These are phyloP conservation scores for Pseudogymnoascus sp. DNA, from an alignment of 2,329 filamentous ascomycete genomes.

Conservation along the genomic window DNA sequence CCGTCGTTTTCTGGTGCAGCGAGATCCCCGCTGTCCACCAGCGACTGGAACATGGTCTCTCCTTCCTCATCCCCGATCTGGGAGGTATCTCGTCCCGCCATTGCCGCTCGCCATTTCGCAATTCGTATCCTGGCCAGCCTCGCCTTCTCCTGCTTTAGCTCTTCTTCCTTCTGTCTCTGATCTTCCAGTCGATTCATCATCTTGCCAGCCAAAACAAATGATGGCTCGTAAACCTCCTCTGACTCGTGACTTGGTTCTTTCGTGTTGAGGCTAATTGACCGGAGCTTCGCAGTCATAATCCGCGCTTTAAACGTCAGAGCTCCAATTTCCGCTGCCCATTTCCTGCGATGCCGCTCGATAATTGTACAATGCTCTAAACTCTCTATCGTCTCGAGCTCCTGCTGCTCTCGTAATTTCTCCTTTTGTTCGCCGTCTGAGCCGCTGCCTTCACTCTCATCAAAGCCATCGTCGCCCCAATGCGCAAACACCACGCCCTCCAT, in stretches of 20 bases:
- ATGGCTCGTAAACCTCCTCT: not conserved
- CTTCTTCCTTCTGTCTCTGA: not conserved
- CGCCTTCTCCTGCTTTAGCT: not conserved
- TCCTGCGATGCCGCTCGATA: not conserved
- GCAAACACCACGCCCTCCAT: not conserved
- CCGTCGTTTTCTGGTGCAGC: not conserved
- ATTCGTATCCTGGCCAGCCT: not conserved
- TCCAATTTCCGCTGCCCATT: conserved; percentile 1
- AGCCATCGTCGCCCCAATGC: not conserved
- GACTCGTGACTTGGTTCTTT: not conserved
- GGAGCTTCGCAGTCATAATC: not conserved
- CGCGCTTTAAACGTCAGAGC: not conserved
- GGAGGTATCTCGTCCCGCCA: not conserved
- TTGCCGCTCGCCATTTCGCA: not conserved
- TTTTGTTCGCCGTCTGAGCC: not conserved
- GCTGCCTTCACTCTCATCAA: not conserved
- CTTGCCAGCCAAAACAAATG: not conserved
- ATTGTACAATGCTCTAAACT: not conserved
- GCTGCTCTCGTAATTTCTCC: not conserved
- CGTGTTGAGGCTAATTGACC: not conserved
- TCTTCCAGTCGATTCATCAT: not conserved
- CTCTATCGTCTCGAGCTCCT: not conserved
- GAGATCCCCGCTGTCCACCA: not conserved
- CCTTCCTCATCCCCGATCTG: not conserved
- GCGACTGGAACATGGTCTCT: not conserved